Percentiles rank a stretch among this genome's conserved stretches.
Conservation (phyloP, 2,329 filamentous ascomycete species). For the Cordyceps fumosorosea region DNA sequence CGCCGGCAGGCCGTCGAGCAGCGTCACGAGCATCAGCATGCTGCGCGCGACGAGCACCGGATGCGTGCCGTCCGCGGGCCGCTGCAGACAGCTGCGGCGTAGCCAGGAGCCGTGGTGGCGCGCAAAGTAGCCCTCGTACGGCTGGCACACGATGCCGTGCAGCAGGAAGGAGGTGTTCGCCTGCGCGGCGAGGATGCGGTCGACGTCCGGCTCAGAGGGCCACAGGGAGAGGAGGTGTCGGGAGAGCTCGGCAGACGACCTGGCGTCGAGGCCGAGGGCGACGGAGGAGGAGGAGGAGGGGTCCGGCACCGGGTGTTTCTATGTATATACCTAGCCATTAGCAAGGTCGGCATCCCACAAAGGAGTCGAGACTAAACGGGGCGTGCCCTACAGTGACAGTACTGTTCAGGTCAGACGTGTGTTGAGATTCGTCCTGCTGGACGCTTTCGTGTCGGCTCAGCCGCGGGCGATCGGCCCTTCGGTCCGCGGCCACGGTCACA, state of each 20-base stretch:
- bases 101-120: slow-evolving; percentile 11
- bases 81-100: slow-evolving; percentile 22
- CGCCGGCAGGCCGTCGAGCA: slow-evolving; percentile 27
- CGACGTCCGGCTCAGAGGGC: slow-evolving; percentile 32
- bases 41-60: slow-evolving; percentile 36
- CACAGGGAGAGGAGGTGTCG: slow-evolving; percentile 29
- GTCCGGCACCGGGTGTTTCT: background rate
- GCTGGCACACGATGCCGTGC: slow-evolving; percentile 30
- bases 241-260: slow-evolving; percentile 17
- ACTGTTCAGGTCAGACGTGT: background rate
- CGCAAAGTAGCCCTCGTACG: slow-evolving; percentile 20
- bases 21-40: slow-evolving; percentile 31
- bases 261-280: background rate
- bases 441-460: background rate
- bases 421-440: background rate
- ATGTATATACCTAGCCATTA: background rate
- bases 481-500: background rate
- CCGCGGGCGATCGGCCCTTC: background rate
- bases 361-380: too few species aligned
- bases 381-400: background rate
- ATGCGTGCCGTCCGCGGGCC: slow-evolving; percentile 22
- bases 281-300: background rate
- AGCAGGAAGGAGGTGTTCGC: slow-evolving; percentile 26
- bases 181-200: slow-evolving; percentile 27
- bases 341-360: too few species aligned